A percentile compares a stretch with the other conserved stretches of the same genome.
Conservation (phyloP, 306 rosid species). For the Clitoria ternatea region DNA sequence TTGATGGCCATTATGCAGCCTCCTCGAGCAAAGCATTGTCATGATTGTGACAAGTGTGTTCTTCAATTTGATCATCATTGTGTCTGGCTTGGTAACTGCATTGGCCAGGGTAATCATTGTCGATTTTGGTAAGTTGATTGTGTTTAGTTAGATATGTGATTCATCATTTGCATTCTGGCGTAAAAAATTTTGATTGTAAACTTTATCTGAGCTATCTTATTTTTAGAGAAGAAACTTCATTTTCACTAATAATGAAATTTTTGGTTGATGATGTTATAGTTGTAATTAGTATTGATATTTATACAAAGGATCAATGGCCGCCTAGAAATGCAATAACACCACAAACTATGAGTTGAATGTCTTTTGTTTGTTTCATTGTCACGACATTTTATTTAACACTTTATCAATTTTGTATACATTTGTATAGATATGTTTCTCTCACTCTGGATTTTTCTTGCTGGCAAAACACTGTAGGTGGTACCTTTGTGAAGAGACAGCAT, state of each 20-base stretch:
- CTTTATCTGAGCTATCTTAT: not conserved
- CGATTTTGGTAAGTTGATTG: conserved; percentile 81
- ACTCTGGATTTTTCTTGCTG: conserved; percentile 12
- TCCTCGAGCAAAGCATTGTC: conserved; percentile 95
- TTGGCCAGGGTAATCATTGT: conserved; percentile 94
- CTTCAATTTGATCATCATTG: conserved; percentile 99
- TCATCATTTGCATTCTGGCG: conserved; percentile 1
- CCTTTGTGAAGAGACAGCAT: conserved; percentile 80
- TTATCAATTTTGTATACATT: not conserved
- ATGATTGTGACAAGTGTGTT: conserved; percentile 92
- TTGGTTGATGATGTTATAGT: not conserved
- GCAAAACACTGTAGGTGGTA: conserved; percentile 74
- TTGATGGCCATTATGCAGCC: conserved; percentile 60
- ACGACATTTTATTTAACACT: not conserved
- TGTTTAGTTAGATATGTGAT: conserved; percentile 6
- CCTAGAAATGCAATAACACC: conserved; percentile 15
- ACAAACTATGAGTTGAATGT: not conserved
- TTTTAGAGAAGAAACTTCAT: conserved; percentile 4
- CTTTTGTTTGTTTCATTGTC: conserved; percentile 5
- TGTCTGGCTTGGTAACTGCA: conserved; percentile 99
- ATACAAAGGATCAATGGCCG: conserved; percentile 12
- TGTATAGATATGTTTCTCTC: not conserved
- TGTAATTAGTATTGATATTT: conserved; percentile 12
- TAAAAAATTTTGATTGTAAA: not conserved
- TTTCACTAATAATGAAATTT: not conserved